A percentile compares a stretch with the other conserved stretches of the same genome.
Evolutionary conservation across 1,139 yeast genomes (phyloP).

Genomic region (Pichia terricola): DNA sequence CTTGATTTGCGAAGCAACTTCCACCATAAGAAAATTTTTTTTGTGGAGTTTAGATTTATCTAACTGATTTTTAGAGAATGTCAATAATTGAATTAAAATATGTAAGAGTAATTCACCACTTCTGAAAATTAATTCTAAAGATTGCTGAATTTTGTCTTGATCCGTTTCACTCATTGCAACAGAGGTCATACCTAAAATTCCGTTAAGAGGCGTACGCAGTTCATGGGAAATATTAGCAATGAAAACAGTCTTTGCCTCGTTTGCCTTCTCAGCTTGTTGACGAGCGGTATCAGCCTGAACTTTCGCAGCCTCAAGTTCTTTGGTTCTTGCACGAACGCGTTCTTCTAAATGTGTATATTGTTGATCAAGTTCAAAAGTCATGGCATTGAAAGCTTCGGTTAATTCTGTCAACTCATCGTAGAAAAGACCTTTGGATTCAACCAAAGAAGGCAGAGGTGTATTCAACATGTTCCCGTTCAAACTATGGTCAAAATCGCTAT

Average conservation of each 20-base stretch:
- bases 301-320: slow-evolving; percentile 80
- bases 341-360: slow-evolving; percentile 84
- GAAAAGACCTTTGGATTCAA: slow-evolving; percentile 36
- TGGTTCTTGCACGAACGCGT: slow-evolving; percentile 79
- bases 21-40: slow-evolving; percentile 58
- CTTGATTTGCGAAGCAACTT: slow-evolving; percentile 71
- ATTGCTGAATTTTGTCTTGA: slow-evolving; percentile 51
- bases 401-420: slow-evolving; percentile 82
- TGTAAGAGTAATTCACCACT: slow-evolving; percentile 83
- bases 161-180: slow-evolving; percentile 84
- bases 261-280: slow-evolving; percentile 72
- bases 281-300: slow-evolving; percentile 84
- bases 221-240: slow-evolving; percentile 96
- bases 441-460: slow-evolving; percentile 18
- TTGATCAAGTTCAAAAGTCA: slow-evolving; percentile 79
- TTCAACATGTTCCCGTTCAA: neutral
- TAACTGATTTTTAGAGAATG: slow-evolving; percentile 84
- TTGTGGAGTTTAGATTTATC: slow-evolving; percentile 79
- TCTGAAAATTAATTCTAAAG: slow-evolving; percentile 68
- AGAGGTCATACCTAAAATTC: slow-evolving; percentile 92
- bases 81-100: slow-evolving; percentile 77
- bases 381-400: slow-evolving; percentile 79
- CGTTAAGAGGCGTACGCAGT: slow-evolving; percentile 88
- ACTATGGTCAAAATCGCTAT: slow-evolving; percentile 2
- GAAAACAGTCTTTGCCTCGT: slow-evolving; percentile 88